These are phyloP conservation scores for Suhomyces kilbournensis DNA, from an alignment of 805 yeast genomes.

Conservation along the genomic window DNA sequence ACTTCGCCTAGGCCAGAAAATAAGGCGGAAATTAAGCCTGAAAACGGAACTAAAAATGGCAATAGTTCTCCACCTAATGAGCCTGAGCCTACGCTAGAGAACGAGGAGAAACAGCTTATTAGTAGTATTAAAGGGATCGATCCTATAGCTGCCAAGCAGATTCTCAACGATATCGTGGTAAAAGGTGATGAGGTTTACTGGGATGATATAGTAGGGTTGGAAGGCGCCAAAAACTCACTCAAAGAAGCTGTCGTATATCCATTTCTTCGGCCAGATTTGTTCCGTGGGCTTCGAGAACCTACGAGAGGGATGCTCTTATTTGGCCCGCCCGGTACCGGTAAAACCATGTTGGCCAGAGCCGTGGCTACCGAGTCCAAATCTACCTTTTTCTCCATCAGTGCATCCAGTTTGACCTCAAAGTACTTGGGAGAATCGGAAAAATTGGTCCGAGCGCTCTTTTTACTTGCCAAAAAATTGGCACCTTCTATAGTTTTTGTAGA, in stretches of 20 bases:
- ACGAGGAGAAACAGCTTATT: slow-evolving; percentile 39
- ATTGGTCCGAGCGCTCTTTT: slow-evolving; percentile 82
- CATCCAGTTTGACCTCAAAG: slow-evolving; percentile 84
- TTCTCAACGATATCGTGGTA: slow-evolving; percentile 81
- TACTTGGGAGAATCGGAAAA: slow-evolving; percentile 93
- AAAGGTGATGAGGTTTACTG: slow-evolving; percentile 89
- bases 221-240: slow-evolving; percentile 79
- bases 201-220: slow-evolving; percentile 94
- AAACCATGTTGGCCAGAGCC: slow-evolving; percentile 94
- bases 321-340: slow-evolving; percentile 99
- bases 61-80: neutral
- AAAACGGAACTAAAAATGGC: neutral
- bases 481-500: slow-evolving; percentile 95
- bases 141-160: slow-evolving; percentile 72
- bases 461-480: slow-evolving; percentile 77
- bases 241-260: slow-evolving; percentile 97
- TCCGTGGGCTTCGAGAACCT: slow-evolving; percentile 88
- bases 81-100: slow-evolving; percentile 1
- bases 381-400: slow-evolving; percentile 87
- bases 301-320: slow-evolving; percentile 93
- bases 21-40: neutral
- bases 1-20: neutral
- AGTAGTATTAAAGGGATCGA: slow-evolving; percentile 70
- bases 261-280: slow-evolving; percentile 87
- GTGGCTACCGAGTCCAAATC: slow-evolving; percentile 94